A percentile compares a stretch with the other conserved stretches of the same genome.
Conservation (phyloP, 306 rosid species). For the Leucaena leucocephala region DNA sequence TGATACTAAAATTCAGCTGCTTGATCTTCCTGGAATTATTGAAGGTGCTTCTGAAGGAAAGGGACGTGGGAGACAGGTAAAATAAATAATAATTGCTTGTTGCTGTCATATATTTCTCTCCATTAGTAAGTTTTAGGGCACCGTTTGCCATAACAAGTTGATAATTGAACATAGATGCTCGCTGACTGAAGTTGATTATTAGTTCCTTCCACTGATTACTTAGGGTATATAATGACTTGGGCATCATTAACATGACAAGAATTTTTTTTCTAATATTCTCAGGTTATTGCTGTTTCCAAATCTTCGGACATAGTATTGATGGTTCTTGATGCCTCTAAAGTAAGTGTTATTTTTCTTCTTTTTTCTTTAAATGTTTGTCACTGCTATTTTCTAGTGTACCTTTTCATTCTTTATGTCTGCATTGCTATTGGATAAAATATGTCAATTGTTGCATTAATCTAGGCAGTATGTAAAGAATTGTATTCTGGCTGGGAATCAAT, state of each 20-base stretch:
- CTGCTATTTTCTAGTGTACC: constrained; percentile 27
- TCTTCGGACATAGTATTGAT: constrained; percentile 96
- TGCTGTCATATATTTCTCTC: constrained; percentile 22
- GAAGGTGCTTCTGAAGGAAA: constrained; percentile 99
- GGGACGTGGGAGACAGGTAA: constrained; percentile 99
- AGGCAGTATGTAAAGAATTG: background rate
- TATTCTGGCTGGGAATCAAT: background rate
- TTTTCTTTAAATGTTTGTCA: background rate
- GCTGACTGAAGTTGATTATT: constrained; percentile 5
- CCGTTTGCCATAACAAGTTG: background rate
- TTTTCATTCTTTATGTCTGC: constrained; percentile 1
- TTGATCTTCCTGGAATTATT: constrained; percentile 99
- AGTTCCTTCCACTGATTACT: constrained; percentile 23
- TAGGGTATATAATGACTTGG: constrained; percentile 27
- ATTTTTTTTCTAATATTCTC: constrained; percentile 32
- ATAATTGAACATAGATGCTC: background rate
- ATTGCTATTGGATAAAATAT: background rate
- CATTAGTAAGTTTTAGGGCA: constrained; percentile 13
- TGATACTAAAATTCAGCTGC: constrained; percentile 97
- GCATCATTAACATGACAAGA: constrained; percentile 31
- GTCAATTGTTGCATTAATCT: background rate
- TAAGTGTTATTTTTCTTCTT: constrained; percentile 47
- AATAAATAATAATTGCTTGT: constrained; percentile 27
- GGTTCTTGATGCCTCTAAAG: constrained; percentile 99
- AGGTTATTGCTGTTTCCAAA: constrained; percentile 99